Evolutionary conservation across 140 eudicot species (phyloP).

Genomic region (Senecio squalidus): DNA sequence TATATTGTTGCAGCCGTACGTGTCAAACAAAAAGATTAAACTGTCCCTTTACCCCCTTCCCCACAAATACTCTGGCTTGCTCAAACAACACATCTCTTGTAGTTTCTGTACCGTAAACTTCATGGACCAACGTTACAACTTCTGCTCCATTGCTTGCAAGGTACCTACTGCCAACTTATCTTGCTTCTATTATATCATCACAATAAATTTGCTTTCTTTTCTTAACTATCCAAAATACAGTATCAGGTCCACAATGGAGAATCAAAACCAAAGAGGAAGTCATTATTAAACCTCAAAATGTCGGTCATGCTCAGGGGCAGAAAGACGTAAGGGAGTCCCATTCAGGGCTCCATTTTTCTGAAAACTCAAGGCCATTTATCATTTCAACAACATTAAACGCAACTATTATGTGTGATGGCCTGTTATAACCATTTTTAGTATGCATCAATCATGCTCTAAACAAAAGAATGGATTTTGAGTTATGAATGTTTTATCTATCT

Average conservation of each 20-base stretch:
- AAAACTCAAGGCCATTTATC: not conserved
- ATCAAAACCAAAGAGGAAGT: not conserved
- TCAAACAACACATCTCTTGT: not conserved
- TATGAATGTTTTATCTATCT: constrained; percentile 13
- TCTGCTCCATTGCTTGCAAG: constrained; percentile 1
- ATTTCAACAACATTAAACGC: not conserved
- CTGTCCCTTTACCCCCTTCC: not conserved
- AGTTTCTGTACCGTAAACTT: not conserved
- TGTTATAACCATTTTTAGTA: too few relatives aligned
- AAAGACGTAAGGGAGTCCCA: constrained; percentile 19
- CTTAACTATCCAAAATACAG: not conserved
- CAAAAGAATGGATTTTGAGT: not conserved
- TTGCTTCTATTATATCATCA: too few relatives aligned
- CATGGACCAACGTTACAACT: not conserved
- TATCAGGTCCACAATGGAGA: not conserved
- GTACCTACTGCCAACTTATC: not conserved
- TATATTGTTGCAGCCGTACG: not conserved
- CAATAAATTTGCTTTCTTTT: not conserved
- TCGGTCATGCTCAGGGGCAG: not conserved
- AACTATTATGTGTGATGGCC: not conserved
- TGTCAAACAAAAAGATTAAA: not conserved
- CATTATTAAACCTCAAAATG: not conserved
- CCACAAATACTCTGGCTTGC: not conserved
- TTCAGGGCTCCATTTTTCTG: not conserved
- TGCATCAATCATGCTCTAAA: too few relatives aligned